Conservation (phyloP, 768 basidiomycete genomes). For the Podaxis sp. region DNA sequence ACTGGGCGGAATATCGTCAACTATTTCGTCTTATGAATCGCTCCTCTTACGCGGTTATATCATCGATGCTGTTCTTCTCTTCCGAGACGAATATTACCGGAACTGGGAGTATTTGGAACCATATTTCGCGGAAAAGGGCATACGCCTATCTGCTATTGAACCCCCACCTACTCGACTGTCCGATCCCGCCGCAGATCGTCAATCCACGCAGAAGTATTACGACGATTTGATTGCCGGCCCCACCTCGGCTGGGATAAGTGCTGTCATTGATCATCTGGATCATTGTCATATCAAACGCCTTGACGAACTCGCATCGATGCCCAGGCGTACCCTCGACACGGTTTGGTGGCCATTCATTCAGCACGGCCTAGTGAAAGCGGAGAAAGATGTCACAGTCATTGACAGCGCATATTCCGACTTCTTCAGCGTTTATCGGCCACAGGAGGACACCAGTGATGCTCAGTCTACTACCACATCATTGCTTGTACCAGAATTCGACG, state of each 20-base stretch:
- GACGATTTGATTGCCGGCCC: conserved; percentile 34
- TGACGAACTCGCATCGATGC: conserved; percentile 73
- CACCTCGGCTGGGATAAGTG: conserved; percentile 34
- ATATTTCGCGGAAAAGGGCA: conserved; percentile 74
- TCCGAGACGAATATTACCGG: conserved; percentile 81
- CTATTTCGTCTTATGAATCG: conserved; percentile 91
- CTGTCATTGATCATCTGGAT: conserved; percentile 57
- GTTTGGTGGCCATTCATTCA: conserved; percentile 99
- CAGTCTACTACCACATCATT: conserved; percentile 18
- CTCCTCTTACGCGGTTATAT: conserved; percentile 86
- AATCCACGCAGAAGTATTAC: conserved; percentile 71
- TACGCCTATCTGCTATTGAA: conserved; percentile 49
- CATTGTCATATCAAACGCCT: conserved; percentile 59
- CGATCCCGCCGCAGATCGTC: conserved; percentile 41
- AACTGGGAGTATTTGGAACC: conserved; percentile 79
- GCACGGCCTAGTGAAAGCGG: conserved; percentile 65
- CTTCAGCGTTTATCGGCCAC: conserved; percentile 52
- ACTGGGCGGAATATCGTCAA: conserved; percentile 90
- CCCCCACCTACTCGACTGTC: conserved; percentile 52
- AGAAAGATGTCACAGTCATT: conserved; percentile 80
- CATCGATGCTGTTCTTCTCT: conserved; percentile 78
- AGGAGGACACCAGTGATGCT: conserved; percentile 34
- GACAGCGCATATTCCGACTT: conserved; percentile 87
- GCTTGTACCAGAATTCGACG: conserved; percentile 67
- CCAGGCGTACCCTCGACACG: conserved; percentile 65